Percentiles rank a stretch among this genome's conserved stretches.
These are phyloP conservation scores for Cyberlindnera nakhonratchasimensis DNA, from an alignment of 805 yeast species.

Conservation along the genomic window DNA sequence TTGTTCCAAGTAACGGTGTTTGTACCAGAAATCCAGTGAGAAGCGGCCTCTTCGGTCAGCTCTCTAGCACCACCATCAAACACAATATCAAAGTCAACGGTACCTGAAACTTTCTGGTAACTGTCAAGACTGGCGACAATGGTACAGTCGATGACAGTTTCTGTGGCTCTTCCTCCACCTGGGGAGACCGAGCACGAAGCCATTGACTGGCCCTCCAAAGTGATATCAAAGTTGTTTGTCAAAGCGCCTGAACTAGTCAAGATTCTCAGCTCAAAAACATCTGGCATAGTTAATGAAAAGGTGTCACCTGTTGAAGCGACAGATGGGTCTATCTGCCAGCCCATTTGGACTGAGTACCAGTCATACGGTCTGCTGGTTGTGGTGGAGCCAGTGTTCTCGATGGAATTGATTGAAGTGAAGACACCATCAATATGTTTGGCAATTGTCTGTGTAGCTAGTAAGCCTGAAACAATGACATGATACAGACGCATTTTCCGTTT, in stretches of 20 bases:
- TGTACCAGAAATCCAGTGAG: conserved; percentile 11
- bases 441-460: background rate
- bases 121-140: conserved; percentile 9
- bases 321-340: conserved; percentile 10
- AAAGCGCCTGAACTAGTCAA: conserved; percentile 1
- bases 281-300: conserved; percentile 15
- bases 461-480: background rate
- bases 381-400: conserved; percentile 3
- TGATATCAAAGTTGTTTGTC: conserved; percentile 10
- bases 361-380: conserved; percentile 6
- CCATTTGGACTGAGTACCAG: conserved; percentile 9
- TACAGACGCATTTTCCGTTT: background rate
- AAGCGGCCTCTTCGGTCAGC: conserved; percentile 8
- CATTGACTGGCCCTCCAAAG: conserved; percentile 6
- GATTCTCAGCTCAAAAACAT: conserved; percentile 16
- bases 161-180: conserved; percentile 10
- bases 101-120: conserved; percentile 9
- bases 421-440: conserved; percentile 11
- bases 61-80: conserved; percentile 17
- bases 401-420: conserved; percentile 12
- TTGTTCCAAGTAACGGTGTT: conserved; percentile 19
- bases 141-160: conserved; percentile 10
- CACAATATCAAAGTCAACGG: conserved; percentile 5
- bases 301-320: conserved; percentile 16
- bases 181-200: conserved; percentile 15